A percentile compares a stretch with the other conserved stretches of the same genome.
Conservation (phyloP, 140 eudicot species). For the Anethum foeniculum region DNA sequence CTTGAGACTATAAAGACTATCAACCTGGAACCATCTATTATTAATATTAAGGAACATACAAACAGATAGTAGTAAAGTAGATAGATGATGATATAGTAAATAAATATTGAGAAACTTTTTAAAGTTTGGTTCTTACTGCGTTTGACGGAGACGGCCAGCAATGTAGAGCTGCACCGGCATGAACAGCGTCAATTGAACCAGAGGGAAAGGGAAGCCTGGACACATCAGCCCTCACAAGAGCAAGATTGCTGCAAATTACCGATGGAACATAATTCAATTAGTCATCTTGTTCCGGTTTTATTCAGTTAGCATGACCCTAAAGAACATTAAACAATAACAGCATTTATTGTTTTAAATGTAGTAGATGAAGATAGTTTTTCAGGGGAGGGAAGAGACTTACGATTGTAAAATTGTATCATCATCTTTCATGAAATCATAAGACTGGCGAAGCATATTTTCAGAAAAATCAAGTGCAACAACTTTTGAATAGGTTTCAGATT, state of each 20-base stretch:
- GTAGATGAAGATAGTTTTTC: neutral
- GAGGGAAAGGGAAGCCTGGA: slow-evolving; percentile 88
- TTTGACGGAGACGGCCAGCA: slow-evolving; percentile 99
- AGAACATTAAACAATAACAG: neutral
- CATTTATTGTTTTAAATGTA: neutral
- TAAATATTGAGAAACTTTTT: neutral
- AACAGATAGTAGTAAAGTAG: neutral
- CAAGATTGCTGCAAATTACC: slow-evolving; percentile 62
- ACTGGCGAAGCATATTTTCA: slow-evolving; percentile 92
- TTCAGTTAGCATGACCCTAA: neutral
- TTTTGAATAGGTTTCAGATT: slow-evolving; percentile 66
- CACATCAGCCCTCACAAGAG: slow-evolving; percentile 96
- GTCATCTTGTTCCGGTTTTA: neutral
- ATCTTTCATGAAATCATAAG: slow-evolving; percentile 64
- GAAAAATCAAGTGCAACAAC: slow-evolving; percentile 91
- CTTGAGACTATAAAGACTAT: neutral
- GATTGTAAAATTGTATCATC: slow-evolving; percentile 46
- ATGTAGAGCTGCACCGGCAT: slow-evolving; percentile 98
- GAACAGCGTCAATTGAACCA: slow-evolving; percentile 88
- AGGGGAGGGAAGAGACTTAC: slow-evolving; percentile 35
- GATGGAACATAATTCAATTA: neutral
- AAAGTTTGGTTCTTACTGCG: slow-evolving; percentile 47
- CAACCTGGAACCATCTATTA: neutral
- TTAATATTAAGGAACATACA: neutral
- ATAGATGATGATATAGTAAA: neutral